Evolutionary conservation across 805 yeast genomes (phyloP).

Genomic region (Kuraishia hungarica): DNA sequence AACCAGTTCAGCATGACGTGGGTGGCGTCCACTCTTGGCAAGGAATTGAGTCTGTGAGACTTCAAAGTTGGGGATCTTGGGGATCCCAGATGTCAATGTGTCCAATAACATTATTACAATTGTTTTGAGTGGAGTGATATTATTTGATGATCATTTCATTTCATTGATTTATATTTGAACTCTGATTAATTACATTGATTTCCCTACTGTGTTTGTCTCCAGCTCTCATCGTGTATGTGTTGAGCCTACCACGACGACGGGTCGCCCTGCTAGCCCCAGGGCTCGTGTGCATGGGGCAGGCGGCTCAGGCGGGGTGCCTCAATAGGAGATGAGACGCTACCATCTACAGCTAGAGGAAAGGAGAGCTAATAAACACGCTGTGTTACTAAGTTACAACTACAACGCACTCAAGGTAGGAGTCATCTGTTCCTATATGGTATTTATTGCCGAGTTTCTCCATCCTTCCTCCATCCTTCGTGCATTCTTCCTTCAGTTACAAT

Average conservation of each 20-base stretch:
- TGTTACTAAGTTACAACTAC: too few species aligned
- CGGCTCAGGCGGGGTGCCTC: background rate
- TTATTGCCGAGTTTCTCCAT: too few species aligned
- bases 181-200: background rate
- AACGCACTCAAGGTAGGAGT: too few species aligned
- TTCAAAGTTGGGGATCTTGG: constrained; percentile 70
- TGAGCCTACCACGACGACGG: background rate
- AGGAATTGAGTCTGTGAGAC: constrained; percentile 77
- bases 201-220: background rate
- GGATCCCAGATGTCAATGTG: constrained; percentile 36
- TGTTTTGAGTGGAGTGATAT: background rate
- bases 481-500: too few species aligned
- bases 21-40: constrained; percentile 26
- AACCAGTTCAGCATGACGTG: constrained; percentile 30
- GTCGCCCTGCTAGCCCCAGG: background rate
- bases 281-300: background rate
- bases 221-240: background rate
- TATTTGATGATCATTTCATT: background rate
- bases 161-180: too few species aligned
- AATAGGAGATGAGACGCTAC: too few species aligned
- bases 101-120: constrained; percentile 14
- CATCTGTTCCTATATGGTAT: too few species aligned
- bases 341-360: too few species aligned
- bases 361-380: too few species aligned
- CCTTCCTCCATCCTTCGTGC: too few species aligned